Percentiles rank a stretch among this genome's conserved stretches.
Conservation (phyloP, 176 grass and related monocot species). For the Sorghum bicolor region DNA sequence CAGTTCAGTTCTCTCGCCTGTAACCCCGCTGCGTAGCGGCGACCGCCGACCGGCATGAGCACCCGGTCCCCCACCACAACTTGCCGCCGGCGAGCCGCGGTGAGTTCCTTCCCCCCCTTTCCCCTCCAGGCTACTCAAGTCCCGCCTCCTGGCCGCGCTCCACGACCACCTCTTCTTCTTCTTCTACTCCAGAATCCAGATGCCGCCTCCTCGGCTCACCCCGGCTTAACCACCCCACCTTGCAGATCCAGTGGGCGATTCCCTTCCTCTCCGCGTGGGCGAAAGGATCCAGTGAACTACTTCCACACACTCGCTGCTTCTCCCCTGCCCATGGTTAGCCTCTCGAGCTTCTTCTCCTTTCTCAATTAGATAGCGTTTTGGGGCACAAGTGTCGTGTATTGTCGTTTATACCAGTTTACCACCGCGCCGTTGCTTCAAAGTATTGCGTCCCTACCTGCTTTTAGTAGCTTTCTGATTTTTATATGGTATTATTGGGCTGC, state of each 20-base stretch:
- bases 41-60: background rate
- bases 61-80: too few relatives aligned
- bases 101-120: background rate
- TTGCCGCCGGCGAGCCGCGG: background rate
- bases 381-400: background rate
- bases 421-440: background rate
- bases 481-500: background rate
- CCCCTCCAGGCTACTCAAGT: background rate
- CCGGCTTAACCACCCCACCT: background rate
- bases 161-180: background rate
- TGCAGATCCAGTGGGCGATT: background rate
- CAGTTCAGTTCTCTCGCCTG: background rate
- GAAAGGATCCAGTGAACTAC: background rate
- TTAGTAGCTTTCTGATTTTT: background rate
- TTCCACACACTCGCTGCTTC: background rate
- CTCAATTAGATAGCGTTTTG: background rate
- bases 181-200: background rate
- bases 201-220: background rate
- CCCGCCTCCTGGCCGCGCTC: background rate
- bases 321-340: background rate
- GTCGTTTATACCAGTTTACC: background rate
- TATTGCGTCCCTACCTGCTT: background rate
- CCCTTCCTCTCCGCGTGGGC: background rate
- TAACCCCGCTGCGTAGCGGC: background rate
- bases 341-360: background rate